Evolutionary conservation across 202 grass and related monocot species (phyloP).

Genomic region (Setaria italica): DNA sequence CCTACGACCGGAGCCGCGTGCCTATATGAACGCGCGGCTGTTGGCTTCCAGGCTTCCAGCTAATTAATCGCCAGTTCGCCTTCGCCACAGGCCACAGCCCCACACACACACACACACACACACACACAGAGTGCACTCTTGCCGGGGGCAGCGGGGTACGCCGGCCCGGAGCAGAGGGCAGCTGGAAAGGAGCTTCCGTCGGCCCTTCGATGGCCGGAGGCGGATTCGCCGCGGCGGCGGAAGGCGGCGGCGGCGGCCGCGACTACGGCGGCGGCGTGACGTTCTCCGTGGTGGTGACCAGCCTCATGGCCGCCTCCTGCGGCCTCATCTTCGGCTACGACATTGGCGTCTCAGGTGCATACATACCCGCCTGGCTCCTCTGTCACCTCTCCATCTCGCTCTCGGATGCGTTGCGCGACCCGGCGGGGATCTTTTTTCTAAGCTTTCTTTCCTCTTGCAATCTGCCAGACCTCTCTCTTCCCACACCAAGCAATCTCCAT

Average conservation of each 20-base stretch:
- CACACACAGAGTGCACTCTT: too few relatives aligned
- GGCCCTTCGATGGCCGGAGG: conserved; percentile 22
- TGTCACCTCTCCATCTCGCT: background rate
- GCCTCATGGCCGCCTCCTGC: conserved; percentile 90
- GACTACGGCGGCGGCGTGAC: conserved; percentile 62
- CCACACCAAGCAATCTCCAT: background rate
- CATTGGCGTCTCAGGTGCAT: conserved; percentile 73
- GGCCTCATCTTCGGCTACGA: conserved; percentile 97
- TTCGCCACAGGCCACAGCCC: background rate
- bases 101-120: background rate
- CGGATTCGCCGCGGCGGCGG: conserved; percentile 6
- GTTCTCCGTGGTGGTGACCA: conserved; percentile 63
- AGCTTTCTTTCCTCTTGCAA: background rate
- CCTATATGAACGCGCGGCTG: background rate
- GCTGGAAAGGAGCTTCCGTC: background rate
- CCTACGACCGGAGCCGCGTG: background rate
- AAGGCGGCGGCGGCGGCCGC: background rate
- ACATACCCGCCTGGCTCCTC: background rate
- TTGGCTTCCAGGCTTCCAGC: background rate
- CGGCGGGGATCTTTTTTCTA: background rate
- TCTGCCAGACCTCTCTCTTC: background rate
- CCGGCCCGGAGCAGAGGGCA: background rate
- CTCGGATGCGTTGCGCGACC: too few relatives aligned
- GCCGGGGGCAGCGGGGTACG: too few relatives aligned
- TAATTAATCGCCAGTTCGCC: background rate